These are phyloP conservation scores for Yamadazyma sp. DNA, from an alignment of 1,139 yeast genomes.

Conservation along the genomic window DNA sequence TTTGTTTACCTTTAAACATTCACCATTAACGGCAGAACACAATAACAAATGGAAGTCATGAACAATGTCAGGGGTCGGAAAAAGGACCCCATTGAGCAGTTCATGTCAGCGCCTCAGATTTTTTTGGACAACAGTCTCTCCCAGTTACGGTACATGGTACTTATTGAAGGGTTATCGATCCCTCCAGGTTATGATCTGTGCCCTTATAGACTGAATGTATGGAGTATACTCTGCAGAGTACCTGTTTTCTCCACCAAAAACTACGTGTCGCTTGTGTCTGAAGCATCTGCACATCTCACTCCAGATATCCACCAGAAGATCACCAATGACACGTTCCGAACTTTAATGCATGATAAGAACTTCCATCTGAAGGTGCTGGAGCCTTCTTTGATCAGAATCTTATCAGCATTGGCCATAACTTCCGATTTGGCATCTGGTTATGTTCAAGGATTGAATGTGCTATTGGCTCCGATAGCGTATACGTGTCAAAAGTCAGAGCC, in stretches of 20 bases:
- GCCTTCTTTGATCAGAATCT: constrained; percentile 62
- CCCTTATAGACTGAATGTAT: constrained; percentile 73
- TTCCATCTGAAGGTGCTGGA: constrained; percentile 72
- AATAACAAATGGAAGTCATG: constrained; percentile 4
- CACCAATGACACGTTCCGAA: constrained; percentile 83
- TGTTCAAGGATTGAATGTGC: constrained; percentile 90
- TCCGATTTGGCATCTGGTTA: constrained; percentile 47
- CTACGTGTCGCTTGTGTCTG: constrained; percentile 55
- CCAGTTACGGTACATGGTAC: constrained; percentile 74
- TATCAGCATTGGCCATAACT: constrained; percentile 72
- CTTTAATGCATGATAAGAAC: constrained; percentile 70
- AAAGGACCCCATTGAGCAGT: constrained; percentile 67
- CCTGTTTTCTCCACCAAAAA: constrained; percentile 55
- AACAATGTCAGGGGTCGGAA: constrained; percentile 37
- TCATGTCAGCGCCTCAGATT: constrained; percentile 60
- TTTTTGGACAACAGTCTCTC: constrained; percentile 70
- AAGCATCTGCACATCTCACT: constrained; percentile 51
- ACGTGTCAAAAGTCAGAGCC: constrained; percentile 76
- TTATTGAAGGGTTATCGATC: constrained; percentile 71
- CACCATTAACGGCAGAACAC: not conserved
- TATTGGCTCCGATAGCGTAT: constrained; percentile 82
- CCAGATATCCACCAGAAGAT: constrained; percentile 63
- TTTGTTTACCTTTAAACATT: constrained; percentile 5
- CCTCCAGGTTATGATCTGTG: constrained; percentile 53
- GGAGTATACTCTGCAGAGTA: constrained; percentile 75